Base-by-base conservation (phyloP, 805 yeast genomes). In the Suhomyces pyralidae region DNA sequence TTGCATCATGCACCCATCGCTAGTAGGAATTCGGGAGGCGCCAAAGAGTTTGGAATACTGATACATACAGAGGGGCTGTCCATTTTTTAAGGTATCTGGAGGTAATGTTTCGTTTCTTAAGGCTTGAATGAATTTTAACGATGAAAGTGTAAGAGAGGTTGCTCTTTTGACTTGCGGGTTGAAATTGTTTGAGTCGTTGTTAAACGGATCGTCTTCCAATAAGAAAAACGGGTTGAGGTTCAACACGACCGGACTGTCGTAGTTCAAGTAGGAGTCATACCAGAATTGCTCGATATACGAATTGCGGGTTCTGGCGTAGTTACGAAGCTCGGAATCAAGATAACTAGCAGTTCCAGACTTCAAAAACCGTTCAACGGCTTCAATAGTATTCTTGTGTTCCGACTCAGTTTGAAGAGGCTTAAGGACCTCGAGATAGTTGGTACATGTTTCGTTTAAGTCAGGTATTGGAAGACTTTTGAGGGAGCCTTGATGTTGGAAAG, bases 251-350 rank as follows among this genome's bases (percentile, higher is more conserved):
- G 94, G 91, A 9, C 89, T 85, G 67, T 91, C 97, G 67, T 88
- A 89, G 67, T 85, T 85, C 58, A 91, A 76, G 67, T 91, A 91
- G 1, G 96, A 83, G 65, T 91, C 97, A 68, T 82, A 91, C 97
- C 97, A 91, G 67, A 91, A 91, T 68, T 91, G 96, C 69, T 91
- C 97, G 57, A 91, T 91, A 67, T 88, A 91, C 2, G 96, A 86
- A 48, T 88, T 83, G 56, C 90, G 74, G 14, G 84, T 72, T 48
- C 80, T 77, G 5, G 86, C 71, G 63, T 86, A 89, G 48, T 78
- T 79, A 15, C 84, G 74, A 49, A 91, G 76, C 59, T 82, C 84
- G 25, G 78, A 71, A 63, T 91, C 96, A 82, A 79, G 51, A 73
- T 74, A 50, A 82, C 82, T 19, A 78, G 90, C 66, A 1, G 68